Base-by-base conservation (phyloP, 352 stramenopile species). In the Pilasporangium apinafurcum region DNA sequence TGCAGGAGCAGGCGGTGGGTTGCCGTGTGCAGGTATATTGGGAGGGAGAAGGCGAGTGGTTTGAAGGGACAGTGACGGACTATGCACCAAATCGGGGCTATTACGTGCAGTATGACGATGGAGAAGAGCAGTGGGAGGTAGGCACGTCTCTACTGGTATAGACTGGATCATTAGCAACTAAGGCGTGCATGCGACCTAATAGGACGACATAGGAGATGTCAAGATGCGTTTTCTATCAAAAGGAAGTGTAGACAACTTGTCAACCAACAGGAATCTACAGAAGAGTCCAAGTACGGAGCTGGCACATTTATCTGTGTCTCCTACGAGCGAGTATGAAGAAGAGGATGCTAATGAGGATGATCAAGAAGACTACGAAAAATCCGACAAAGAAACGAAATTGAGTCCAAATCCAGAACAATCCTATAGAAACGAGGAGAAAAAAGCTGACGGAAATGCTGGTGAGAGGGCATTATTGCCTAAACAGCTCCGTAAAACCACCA, bases 101-200 rank as follows among this genome's bases (percentile, higher is more conserved):
- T 41, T 83, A 69, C 44, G 56, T 89, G n/a, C 45, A 65, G 40
- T 89, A 89, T 35, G 72, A 85, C 37, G 78, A 90, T 45, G 72
- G 78, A 24, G 74, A 90, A 38, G 61, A 85, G 53, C 78, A 86
- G 45, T 90, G 78, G 78, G 78, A 90, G 69, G 59, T 51, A 8
- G 43, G 36, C 7, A 29, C 51, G n/a, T 9, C 40, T 3, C n/a
- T 36, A 3, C 10, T 17, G 6, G 17, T 54, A 8, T 26, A 25
- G 24, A n/a, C 20, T 33, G n/a, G 34, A 12, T 9, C 17, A 39
- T 1, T 61, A 14, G 21, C 14, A 34, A 9, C 34, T 27, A 14
- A 21, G 8, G 21, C 20, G 22, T 29, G 9, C 27, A 14, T 17
- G 10, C 5, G 8, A 10, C 1, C 4, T 37, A 5, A 20, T 24